phyloP scores from a whole-genome alignment of 257 asterid genomes.

The Asclepias syriaca region DNA sequence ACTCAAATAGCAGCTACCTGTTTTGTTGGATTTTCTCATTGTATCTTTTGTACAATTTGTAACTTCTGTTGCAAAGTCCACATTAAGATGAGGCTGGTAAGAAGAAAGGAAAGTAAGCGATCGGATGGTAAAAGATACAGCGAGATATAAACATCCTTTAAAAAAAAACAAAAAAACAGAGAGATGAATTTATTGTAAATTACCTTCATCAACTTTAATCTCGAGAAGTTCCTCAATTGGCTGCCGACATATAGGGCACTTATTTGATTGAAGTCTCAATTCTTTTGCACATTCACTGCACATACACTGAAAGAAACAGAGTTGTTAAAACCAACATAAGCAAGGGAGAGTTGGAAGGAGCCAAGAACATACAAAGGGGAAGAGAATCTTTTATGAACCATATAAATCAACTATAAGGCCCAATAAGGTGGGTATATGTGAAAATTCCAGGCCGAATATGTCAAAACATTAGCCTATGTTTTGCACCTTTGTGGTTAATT shows the following conservation, averaged over 20 bases:
- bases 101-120: neutral
- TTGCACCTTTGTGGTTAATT: neutral
- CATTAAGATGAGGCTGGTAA: constrained; percentile 9
- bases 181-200: neutral
- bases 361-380: neutral
- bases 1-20: constrained; percentile 4
- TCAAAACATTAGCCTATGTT: no score
- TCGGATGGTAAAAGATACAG: neutral
- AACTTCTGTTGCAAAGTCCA: constrained; percentile 1
- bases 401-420: neutral
- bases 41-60: constrained; percentile 12
- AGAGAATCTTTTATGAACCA: neutral
- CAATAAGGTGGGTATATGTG: neutral
- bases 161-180: no score
- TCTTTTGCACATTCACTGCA: constrained; percentile 81
- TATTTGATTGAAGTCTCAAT: constrained; percentile 73
- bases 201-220: constrained; percentile 78
- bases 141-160: neutral
- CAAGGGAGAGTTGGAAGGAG: neutral
- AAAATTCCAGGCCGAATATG: neutral
- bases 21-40: neutral
- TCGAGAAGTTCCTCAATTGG: constrained; percentile 83
- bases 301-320: constrained; percentile 50
- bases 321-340: neutral
- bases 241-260: constrained; percentile 85